phyloP scores from a whole-genome alignment of 306 rosid species.

The Betula pendula region DNA sequence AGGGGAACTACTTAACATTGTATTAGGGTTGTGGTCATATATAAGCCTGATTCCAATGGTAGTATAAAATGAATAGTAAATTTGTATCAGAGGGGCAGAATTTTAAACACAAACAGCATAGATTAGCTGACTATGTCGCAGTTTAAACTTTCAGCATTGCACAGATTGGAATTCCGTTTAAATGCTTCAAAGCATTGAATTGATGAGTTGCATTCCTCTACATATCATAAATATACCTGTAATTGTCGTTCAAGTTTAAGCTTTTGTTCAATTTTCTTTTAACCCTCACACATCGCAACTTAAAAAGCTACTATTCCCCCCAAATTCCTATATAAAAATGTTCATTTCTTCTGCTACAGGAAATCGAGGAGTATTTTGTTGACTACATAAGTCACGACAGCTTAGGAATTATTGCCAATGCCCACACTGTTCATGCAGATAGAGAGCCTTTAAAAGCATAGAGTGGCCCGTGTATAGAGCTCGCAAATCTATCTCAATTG shows the following conservation, averaged over 20 bases:
- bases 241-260: neutral
- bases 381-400: conserved; percentile 66
- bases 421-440: conserved; percentile 81
- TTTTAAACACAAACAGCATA: neutral
- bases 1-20: neutral
- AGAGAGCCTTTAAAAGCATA: conserved; percentile 46
- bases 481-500: conserved; percentile 67
- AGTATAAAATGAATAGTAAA: neutral
- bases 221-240: neutral
- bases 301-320: neutral
- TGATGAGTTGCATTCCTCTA: neutral
- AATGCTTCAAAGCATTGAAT: neutral
- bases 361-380: conserved; percentile 63
- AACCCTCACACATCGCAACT: neutral
- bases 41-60: neutral
- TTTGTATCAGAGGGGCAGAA: neutral
- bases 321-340: neutral
- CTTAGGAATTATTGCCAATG: conserved; percentile 72
- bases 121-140: neutral
- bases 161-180: neutral
- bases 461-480: conserved; percentile 57
- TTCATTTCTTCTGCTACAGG: conserved; percentile 47
- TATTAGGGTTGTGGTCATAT: neutral
- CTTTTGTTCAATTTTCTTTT: neutral
- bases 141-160: neutral